Base-by-base conservation (phyloP, 495 filamentous ascomycete genomes). In the Immersiella caudata region DNA sequence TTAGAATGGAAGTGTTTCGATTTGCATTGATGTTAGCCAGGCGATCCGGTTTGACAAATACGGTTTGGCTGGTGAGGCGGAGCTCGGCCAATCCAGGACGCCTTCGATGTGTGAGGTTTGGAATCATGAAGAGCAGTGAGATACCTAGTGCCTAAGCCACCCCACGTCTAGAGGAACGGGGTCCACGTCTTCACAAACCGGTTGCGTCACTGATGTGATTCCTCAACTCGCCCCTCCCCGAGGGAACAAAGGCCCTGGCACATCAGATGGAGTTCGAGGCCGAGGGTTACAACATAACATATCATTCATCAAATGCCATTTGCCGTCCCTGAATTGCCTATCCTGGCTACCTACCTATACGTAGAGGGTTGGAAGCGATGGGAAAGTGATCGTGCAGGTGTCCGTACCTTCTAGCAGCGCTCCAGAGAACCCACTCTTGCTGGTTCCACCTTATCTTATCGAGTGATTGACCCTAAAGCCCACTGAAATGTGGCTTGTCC, bases 1-100 rank as follows among this genome's bases (percentile, higher is more conserved):
- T 11, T 40, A 12, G 58, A 22, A 20, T 16, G 21, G 21, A 33
- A 16, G 59, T 25, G 52, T 22, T 55, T 22, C 68, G 87, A 72
- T 55, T 78, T 87, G 85, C 89, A 91, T 90, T 68, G 71, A 76
- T 67, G 29, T 62, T 20, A 49, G 22, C 9, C 9, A 20, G 20
- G 36, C 22, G 35, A 62, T 40, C 59, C 52, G 36, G 59, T 16
- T 63, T 63, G 61, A 63, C 61, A 63, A 63, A 63, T 63, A 63
- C 49, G 64, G 61, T 36, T 58, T 14, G 2, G 55, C 76, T 67
- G 20, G 76, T 80, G 27, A 73, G 65, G 49, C 33, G 40, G 50
- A 49, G 56, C 40, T 46, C 40, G 40, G 16, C 40, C 40, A 50
- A 58, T 27, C 20, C 33, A 35, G 14, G 35, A 36, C 22, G 55